Percentiles rank a stretch among this genome's conserved stretches.
Conservation (phyloP, 2,329 filamentous ascomycete species). For the Davidsoniella virescens region DNA sequence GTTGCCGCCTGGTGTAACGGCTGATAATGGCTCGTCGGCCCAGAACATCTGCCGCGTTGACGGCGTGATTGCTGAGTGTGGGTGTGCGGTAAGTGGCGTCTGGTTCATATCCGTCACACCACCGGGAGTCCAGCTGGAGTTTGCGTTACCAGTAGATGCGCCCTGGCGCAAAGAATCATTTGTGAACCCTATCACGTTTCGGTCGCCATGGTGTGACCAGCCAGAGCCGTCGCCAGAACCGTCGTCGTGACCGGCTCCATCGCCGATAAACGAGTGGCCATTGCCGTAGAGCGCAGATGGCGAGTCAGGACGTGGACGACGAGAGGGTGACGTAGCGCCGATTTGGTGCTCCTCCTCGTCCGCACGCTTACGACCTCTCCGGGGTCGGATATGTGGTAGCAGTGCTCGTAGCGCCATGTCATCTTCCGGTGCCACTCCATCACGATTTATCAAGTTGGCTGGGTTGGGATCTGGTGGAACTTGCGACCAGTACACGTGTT, state of each 20-base stretch:
- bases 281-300: constrained; percentile 26
- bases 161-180: constrained; percentile 23
- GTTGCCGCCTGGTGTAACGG: constrained; percentile 50
- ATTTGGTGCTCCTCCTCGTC: constrained; percentile 40
- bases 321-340: constrained; percentile 41
- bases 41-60: constrained; percentile 36
- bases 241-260: constrained; percentile 16
- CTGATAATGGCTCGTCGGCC: constrained; percentile 57
- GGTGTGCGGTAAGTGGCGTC: constrained; percentile 19
- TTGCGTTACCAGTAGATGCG: constrained; percentile 7
- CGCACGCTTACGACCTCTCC: constrained; percentile 44
- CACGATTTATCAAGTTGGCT: constrained; percentile 48
- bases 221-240: too few relatives aligned
- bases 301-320: constrained; percentile 24
- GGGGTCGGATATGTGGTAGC: constrained; percentile 57
- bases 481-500: constrained; percentile 63
- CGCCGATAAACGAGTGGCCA: constrained; percentile 11
- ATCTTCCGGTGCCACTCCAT: constrained; percentile 73
- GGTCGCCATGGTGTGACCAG: too few relatives aligned
- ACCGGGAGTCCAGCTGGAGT: too few relatives aligned
- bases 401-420: constrained; percentile 76
- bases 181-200: neutral
- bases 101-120: too few relatives aligned
- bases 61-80: constrained; percentile 63
- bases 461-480: constrained; percentile 51